Evolutionary conservation across 768 basidiomycete species (phyloP).

Genomic region (Lentinus brumalis): DNA sequence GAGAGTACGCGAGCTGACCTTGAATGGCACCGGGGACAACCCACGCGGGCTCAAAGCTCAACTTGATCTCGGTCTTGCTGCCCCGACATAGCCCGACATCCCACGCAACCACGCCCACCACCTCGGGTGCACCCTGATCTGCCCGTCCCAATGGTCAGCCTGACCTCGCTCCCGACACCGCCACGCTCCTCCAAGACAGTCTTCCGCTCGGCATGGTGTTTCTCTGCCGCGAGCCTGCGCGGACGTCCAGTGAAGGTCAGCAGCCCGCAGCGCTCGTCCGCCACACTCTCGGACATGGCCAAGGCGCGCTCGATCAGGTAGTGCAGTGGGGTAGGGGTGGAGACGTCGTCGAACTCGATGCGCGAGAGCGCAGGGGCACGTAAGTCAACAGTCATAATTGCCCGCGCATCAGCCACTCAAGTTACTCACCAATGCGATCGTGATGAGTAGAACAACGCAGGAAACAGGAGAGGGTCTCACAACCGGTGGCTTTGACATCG

Average conservation of each 20-base stretch:
- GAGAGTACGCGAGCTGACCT: too few species aligned
- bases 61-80: too few species aligned
- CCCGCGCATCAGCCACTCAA: neutral
- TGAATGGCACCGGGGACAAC: too few species aligned
- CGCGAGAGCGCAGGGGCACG: slow-evolving; percentile 47
- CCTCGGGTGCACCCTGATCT: too few species aligned
- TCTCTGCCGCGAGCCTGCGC: slow-evolving; percentile 68
- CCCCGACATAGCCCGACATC: too few species aligned
- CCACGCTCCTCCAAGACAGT: slow-evolving; percentile 60
- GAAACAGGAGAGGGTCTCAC: slow-evolving; percentile 52
- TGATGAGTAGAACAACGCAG: slow-evolving; percentile 29
- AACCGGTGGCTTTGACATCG: slow-evolving; percentile 72
- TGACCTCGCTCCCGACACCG: slow-evolving; percentile 59
- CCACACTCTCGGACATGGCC: slow-evolving; percentile 16
- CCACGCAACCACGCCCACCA: too few species aligned
- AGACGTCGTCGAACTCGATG: slow-evolving; percentile 60
- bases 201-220: slow-evolving; percentile 72
- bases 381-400: neutral
- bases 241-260: slow-evolving; percentile 76
- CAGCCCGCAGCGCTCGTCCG: slow-evolving; percentile 33
- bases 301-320: slow-evolving; percentile 49
- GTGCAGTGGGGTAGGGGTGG: slow-evolving; percentile 62
- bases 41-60: too few species aligned
- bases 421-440: slow-evolving; percentile 49
- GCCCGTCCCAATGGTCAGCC: slow-evolving; percentile 69